These are phyloP conservation scores for Spongispora temasekensis DNA, from an alignment of 1,284 basidiomycete species.

Conservation along the genomic window DNA sequence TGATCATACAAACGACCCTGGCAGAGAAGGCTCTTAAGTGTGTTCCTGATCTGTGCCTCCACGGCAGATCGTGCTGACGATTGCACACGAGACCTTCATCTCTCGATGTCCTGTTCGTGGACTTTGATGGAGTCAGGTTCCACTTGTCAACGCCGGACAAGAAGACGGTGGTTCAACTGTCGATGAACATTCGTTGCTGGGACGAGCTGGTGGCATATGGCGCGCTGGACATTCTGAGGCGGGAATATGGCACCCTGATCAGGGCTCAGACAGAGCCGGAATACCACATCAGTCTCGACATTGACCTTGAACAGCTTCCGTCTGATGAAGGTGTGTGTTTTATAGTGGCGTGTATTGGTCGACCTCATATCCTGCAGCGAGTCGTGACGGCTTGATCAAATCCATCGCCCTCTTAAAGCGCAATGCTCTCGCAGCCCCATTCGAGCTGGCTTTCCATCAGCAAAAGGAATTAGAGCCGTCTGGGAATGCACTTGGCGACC, in stretches of 20 bases:
- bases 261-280: slow-evolving; percentile 71
- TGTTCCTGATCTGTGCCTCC: slow-evolving; percentile 6
- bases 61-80: slow-evolving; percentile 10
- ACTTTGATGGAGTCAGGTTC: slow-evolving; percentile 97
- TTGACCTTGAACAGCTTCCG: slow-evolving; percentile 88
- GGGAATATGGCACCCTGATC: slow-evolving; percentile 84
- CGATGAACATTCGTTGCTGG: slow-evolving; percentile 99
- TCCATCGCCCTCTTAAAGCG: slow-evolving; percentile 90
- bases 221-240: slow-evolving; percentile 76
- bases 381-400: slow-evolving; percentile 77
- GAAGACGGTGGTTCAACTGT: slow-evolving; percentile 81
- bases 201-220: slow-evolving; percentile 89
- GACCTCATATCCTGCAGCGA: slow-evolving; percentile 51
- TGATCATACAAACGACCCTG: slow-evolving; percentile 91
- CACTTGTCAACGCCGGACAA: slow-evolving; percentile 86
- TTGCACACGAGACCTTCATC: slow-evolving; percentile 69
- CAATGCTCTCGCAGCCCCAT: slow-evolving; percentile 93
- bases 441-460: slow-evolving; percentile 87
- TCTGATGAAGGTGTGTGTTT: slow-evolving; percentile 68
- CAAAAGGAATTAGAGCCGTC: slow-evolving; percentile 82
- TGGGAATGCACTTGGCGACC: slow-evolving; percentile 69
- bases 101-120: slow-evolving; percentile 94
- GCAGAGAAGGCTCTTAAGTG: slow-evolving; percentile 90
- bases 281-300: slow-evolving; percentile 86
- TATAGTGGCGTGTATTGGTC: neutral